phyloP scores from a whole-genome alignment of 768 basidiomycete species.

The Boletellus sp. region DNA sequence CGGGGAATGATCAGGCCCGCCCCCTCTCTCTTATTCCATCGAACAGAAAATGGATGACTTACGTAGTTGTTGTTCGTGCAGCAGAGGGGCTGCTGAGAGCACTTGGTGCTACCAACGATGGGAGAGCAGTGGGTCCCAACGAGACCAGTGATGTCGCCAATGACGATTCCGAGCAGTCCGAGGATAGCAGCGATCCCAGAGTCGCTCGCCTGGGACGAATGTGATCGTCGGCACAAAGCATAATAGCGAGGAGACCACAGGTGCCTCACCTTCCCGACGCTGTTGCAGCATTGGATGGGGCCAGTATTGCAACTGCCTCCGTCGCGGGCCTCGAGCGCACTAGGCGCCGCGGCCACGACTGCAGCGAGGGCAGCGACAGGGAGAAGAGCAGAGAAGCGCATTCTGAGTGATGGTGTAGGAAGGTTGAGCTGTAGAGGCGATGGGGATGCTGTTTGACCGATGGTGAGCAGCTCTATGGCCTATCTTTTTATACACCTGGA shows the following conservation, averaged over 20 bases:
- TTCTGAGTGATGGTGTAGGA: neutral
- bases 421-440: neutral
- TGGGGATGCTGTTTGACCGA: neutral
- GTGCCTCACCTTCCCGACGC: neutral
- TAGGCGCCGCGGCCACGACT: slow-evolving; percentile 7
- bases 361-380: slow-evolving; percentile 10
- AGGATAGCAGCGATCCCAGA: neutral
- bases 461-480: neutral
- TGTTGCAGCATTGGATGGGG: slow-evolving; percentile 8
- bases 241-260: no score
- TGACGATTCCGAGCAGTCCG: neutral
- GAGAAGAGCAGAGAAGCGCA: slow-evolving; percentile 4
- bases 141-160: neutral
- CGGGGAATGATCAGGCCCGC: neutral
- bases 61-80: slow-evolving; percentile 13
- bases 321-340: neutral
- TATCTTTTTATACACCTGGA: slow-evolving; percentile 11
- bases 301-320: slow-evolving; percentile 13
- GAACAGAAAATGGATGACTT: neutral
- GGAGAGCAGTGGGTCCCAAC: slow-evolving; percentile 5
- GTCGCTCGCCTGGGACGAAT: neutral
- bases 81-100: slow-evolving; percentile 16
- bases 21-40: no score
- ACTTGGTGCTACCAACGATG: neutral
- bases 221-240: neutral